Evolutionary conservation across 2,329 filamentous ascomycete species (phyloP), one percentile per base, ranked within the genome.

Genomic region (Ophiostoma perfectum): DNA sequence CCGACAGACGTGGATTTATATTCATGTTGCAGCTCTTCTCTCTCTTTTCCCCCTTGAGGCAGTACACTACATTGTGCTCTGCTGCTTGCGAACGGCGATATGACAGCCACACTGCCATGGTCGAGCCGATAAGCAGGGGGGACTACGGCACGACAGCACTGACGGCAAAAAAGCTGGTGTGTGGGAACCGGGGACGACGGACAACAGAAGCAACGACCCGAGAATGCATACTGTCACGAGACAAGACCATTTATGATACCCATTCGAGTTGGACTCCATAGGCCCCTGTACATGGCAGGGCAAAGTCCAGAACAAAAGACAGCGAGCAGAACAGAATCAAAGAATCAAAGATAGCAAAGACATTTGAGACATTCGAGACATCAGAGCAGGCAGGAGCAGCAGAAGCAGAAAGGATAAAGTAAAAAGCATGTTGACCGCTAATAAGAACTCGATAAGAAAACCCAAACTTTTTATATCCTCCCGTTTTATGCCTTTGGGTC

Each of bases 181-280:
- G 41, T 42, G 58, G 58, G 58, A 42, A 39, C 5, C 27, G 55
- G 55, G 27, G 38, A 38, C 7, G 18, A 55, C 49, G 27, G 27
- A 27, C 27, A 27, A 27, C 27, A 27, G 27, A 27, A 55, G 49
- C 49, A 55, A 39, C 39, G 39, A 42, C 39, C 60, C 60, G 36
- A 16, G 60, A 63, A 63, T 18, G 60, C n/a, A 62, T 38, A 18
- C 60, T 42, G 14, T 42, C 38, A n/a, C 38, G 60, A 63, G 38
- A 42, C 14, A 38, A 44, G 60, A 63, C 60, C 12, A 63, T 55
- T 27, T 63, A 70, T 68, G 68, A 67, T 69, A 69, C 68, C 65
- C 68, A 41, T 62, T 62, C 11, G 27, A 62, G 18, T 16, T 14
- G 16, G 55, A 27, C 55, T 55, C 49, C 12, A 27, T 27, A 55